These are phyloP conservation scores for Pestalotiopsis sp. DNA, from an alignment of 2,329 filamentous ascomycete species.

Conservation along the genomic window DNA sequence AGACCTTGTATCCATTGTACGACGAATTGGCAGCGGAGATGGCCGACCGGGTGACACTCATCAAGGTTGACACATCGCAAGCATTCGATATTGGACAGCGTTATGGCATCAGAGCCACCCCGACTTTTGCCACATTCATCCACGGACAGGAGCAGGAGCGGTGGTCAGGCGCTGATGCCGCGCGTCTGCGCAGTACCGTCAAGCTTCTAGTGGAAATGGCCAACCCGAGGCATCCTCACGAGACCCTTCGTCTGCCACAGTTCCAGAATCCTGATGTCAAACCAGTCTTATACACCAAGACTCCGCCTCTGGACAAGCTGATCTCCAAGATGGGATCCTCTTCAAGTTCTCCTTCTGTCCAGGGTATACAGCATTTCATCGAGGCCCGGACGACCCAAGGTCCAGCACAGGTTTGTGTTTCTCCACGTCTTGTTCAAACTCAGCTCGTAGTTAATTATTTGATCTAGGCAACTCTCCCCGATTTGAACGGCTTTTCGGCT, in stretches of 20 bases:
- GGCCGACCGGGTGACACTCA: constrained; percentile 67
- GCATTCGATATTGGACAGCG: constrained; percentile 65
- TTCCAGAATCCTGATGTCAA: constrained; percentile 66
- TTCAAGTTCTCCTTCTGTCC: constrained; percentile 62
- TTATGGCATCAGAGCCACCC: constrained; percentile 75
- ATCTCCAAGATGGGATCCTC: constrained; percentile 68
- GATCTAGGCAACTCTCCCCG: constrained; percentile 60
- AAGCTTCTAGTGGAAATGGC: constrained; percentile 75
- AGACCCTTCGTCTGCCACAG: constrained; percentile 69
- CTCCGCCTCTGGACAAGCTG: constrained; percentile 83
- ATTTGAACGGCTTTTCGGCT: constrained; percentile 65
- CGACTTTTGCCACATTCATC: constrained; percentile 86
- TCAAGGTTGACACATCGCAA: constrained; percentile 80
- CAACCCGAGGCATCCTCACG: constrained; percentile 75
- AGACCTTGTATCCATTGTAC: constrained; percentile 78
- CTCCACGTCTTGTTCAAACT: background rate
- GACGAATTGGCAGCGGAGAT: constrained; percentile 78
- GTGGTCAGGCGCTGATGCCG: constrained; percentile 78
- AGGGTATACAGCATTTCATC: constrained; percentile 71
- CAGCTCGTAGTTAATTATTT: background rate
- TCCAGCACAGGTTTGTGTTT: constrained; percentile 53
- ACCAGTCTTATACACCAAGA: constrained; percentile 74
- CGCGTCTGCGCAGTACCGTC: constrained; percentile 70
- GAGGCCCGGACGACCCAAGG: constrained; percentile 60
- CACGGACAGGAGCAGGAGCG: constrained; percentile 74